A percentile compares a stretch with the other conserved stretches of the same genome.
Evolutionary conservation across 129 eudicot genomes (phyloP).

Genomic region (Centrapalus pauciflorus): DNA sequence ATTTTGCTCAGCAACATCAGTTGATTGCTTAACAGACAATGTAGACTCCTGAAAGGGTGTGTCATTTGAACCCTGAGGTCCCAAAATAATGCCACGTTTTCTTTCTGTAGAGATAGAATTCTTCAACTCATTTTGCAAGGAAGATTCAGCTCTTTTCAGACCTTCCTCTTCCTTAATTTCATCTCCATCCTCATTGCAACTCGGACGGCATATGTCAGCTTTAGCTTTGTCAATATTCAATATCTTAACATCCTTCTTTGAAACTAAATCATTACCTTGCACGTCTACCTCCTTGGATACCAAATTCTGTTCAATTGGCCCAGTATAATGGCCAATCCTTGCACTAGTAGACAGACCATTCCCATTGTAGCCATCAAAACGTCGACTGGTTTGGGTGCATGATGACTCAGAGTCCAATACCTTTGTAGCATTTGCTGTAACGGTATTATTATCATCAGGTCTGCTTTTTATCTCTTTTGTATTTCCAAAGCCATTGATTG

Average conservation of each 20-base stretch:
- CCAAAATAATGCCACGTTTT: constrained; percentile 17
- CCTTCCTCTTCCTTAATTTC: constrained; percentile 25
- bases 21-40: constrained; percentile 24
- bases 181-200: constrained; percentile 42
- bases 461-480: constrained; percentile 30
- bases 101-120: constrained; percentile 22
- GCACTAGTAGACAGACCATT: constrained; percentile 34
- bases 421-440: constrained; percentile 28
- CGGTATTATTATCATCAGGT: constrained; percentile 28
- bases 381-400: constrained; percentile 42
- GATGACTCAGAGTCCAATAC: constrained; percentile 70
- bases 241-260: constrained; percentile 30
- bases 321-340: constrained; percentile 32
- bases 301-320: constrained; percentile 31
- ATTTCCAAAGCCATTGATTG: constrained; percentile 36
- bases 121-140: constrained; percentile 21
- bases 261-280: constrained; percentile 27
- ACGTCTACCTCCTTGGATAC: constrained; percentile 10
- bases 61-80: constrained; percentile 26
- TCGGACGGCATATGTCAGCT: constrained; percentile 12
- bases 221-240: constrained; percentile 18
- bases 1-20: constrained; percentile 38
- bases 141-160: constrained; percentile 26
- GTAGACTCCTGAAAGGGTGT: constrained; percentile 27
- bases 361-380: constrained; percentile 41